Evolutionary conservation across 306 rosid species (phyloP), one percentile per base, ranked within the genome.

Genomic region (Astragalus membranaceus): DNA sequence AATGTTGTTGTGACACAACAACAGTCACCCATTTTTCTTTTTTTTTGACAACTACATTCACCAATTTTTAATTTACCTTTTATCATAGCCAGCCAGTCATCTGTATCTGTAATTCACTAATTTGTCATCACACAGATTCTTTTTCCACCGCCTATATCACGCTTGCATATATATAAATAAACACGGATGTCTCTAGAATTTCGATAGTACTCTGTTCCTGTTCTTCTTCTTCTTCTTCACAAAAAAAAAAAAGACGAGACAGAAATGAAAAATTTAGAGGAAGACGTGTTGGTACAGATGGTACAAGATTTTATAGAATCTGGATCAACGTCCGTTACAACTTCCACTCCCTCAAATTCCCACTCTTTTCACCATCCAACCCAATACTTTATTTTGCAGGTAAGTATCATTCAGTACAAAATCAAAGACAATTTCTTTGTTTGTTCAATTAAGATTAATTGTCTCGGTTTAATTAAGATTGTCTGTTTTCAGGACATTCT

Each of bases 241-340:
- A 48, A 32, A 35, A 15, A 15, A 14, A 6, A 13, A 14, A 29
- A n/a, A n/a, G n/a, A n/a, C n/a, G 16, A 37, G 30, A 48, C 30
- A 69, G 39, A 62, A 12, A 87, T 89, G 96, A 86, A 69, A 14
- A 87, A 90, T 77, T 43, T 83, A 44, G 96, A 85, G 26, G 96
- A 89, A 68, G 90, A 87, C 3, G 81, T 54, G 5, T 79, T 89
- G 12, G 80, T 72, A 46, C 69, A 73, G 56, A 87, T 89, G 96
- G 90, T 89, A 26, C 82, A 80, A 72, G 96, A 87, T 62, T 89
- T 89, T 64, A 87, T 89, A 15, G 96, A 89, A 66, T 89, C 88
- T 1, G 86, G 85, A 58, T 44, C 90, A 16, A 37, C 84, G 1
- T 48, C 85, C 11, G 14, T 78, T 12, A 50, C 71, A n/a, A 70